These are phyloP conservation scores for Phytopythium boreale DNA, from an alignment of 352 stramenopile species.

Conservation along the genomic window DNA sequence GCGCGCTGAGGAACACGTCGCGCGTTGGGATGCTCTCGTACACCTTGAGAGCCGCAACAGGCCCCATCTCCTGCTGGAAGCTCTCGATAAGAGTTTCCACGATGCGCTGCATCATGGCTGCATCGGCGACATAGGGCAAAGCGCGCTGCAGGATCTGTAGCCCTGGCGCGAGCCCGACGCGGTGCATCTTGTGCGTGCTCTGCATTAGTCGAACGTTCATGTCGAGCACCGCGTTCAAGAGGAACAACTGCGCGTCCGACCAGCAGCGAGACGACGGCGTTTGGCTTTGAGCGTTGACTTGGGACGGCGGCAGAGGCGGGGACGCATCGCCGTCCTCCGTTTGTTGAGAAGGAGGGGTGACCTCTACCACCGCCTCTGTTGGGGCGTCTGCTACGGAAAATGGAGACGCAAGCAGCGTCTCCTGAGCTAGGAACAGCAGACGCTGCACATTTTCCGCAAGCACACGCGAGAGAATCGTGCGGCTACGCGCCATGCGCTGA, in stretches of 20 bases:
- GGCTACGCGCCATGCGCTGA: conserved; percentile 69
- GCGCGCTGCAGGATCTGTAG: conserved; percentile 65
- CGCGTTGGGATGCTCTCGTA: conserved; percentile 66
- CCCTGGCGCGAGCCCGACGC: conserved; percentile 59
- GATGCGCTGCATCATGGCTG: conserved; percentile 49
- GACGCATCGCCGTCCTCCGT: not conserved
- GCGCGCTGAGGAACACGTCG: conserved; percentile 72
- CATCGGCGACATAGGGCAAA: conserved; percentile 36
- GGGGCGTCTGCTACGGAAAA: conserved; percentile 9
- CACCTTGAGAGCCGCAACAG: conserved; percentile 55
- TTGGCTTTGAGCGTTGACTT: not conserved
- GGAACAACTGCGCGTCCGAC: conserved; percentile 63
- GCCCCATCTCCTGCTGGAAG: conserved; percentile 79
- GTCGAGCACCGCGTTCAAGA: conserved; percentile 72
- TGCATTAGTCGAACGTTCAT: conserved; percentile 69
- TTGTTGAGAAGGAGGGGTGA: not conserved
- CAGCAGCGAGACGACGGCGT: conserved; percentile 11
- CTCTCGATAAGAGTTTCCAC: conserved; percentile 54
- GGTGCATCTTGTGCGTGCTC: conserved; percentile 77
- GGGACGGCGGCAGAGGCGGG: no score
- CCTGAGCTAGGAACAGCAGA: conserved; percentile 60
- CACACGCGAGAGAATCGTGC: conserved; percentile 67
- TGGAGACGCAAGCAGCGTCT: conserved; percentile 49
- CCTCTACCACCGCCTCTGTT: not conserved
- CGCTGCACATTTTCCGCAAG: conserved; percentile 81